phyloP scores from a whole-genome alignment of 495 filamentous ascomycete genomes.

The Xylaria scruposa region DNA sequence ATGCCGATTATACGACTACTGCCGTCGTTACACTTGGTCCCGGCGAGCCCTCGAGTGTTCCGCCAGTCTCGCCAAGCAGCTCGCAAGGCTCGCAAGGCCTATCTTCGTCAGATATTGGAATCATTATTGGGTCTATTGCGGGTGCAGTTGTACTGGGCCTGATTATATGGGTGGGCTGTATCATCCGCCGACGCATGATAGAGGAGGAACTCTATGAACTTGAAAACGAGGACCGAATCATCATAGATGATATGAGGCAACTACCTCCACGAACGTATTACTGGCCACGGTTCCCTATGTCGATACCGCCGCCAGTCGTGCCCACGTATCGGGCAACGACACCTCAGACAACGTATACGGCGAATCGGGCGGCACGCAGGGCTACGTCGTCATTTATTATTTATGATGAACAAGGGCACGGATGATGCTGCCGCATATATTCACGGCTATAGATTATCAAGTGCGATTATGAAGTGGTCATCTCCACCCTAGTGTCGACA shows the following conservation, averaged over 20 bases:
- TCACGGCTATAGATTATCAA: not conserved
- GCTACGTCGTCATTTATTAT: conserved; percentile 2
- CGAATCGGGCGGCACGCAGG: conserved; percentile 16
- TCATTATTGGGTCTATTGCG: conserved; percentile 34
- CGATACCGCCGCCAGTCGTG: conserved; percentile 34
- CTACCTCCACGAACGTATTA: conserved; percentile 28
- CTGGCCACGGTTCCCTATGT: conserved; percentile 34
- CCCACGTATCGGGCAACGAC: conserved; percentile 30
- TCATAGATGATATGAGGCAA: not conserved
- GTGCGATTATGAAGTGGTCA: not conserved
- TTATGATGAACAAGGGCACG: not conserved
- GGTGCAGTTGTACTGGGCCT: conserved; percentile 35
- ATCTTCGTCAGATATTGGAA: conserved; percentile 33
- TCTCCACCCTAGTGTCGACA: not conserved
- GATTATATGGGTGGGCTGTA: conserved; percentile 37
- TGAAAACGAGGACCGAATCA: not conserved
- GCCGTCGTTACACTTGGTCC: conserved; percentile 38
- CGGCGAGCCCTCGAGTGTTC: conserved; percentile 30
- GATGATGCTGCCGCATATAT: not conserved
- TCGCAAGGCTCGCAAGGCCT: conserved; percentile 32
- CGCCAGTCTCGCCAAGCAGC: conserved; percentile 26
- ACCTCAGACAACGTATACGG: conserved; percentile 27
- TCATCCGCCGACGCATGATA: conserved; percentile 29
- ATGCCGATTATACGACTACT: conserved; percentile 37
- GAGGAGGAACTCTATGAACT: conserved; percentile 30